Conservation (phyloP, 257 asterid genomes). For the Marsdenia floribunda region DNA sequence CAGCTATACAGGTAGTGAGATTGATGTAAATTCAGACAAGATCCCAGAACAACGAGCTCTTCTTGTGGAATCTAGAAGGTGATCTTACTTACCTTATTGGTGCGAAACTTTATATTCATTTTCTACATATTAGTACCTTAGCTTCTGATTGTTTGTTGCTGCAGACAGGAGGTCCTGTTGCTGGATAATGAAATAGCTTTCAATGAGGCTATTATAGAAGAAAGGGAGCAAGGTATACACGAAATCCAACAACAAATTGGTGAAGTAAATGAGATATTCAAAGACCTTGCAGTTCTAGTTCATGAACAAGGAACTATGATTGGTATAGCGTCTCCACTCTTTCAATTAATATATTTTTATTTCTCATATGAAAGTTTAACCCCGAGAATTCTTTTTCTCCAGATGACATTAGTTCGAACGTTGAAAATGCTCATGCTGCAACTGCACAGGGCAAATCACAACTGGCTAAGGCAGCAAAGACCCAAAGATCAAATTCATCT, state of each 20-base stretch:
- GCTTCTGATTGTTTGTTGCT: conserved; percentile 18
- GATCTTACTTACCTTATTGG: conserved; percentile 5
- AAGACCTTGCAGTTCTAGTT: conserved; percentile 82
- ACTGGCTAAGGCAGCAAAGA: conserved; percentile 83
- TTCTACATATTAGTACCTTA: conserved; percentile 3
- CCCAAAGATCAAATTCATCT: conserved; percentile 86
- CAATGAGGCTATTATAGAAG: conserved; percentile 92
- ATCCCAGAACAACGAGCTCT: conserved; percentile 57
- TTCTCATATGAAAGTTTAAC: conserved; percentile 7
- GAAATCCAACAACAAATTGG: conserved; percentile 94
- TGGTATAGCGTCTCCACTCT: conserved; percentile 35
- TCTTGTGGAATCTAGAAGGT: conserved; percentile 81
- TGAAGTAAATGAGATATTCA: conserved; percentile 93
- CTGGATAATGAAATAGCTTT: conserved; percentile 87
- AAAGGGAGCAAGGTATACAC: conserved; percentile 88
- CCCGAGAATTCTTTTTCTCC: neutral
- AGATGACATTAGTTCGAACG: conserved; percentile 84
- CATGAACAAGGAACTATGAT: conserved; percentile 94
- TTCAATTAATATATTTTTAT: neutral
- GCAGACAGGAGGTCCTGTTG: conserved; percentile 77
- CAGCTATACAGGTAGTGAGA: conserved; percentile 68
- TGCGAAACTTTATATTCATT: neutral
- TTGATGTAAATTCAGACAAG: conserved; percentile 40
- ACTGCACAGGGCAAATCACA: conserved; percentile 79
- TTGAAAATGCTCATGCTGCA: conserved; percentile 81